Evolutionary conservation across 148 eudicot genomes (phyloP), one percentile per base, ranked within the genome.

Genomic region (Limonium bicolor): DNA sequence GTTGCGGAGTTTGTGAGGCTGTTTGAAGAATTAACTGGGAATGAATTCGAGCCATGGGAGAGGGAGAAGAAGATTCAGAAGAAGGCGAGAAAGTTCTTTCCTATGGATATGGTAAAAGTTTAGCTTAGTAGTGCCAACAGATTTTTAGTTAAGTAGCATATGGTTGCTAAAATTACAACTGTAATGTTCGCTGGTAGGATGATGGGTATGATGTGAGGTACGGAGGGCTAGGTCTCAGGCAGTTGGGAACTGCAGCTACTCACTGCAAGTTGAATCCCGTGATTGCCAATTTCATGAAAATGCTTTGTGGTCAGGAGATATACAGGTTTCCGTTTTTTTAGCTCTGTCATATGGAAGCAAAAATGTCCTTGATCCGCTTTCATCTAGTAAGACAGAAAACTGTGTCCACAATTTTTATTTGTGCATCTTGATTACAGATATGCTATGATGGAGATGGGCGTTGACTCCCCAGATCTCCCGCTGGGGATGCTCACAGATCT

Each of bases 361-460:
- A n/a, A n/a, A n/a, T n/a, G n/a, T n/a, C n/a, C n/a, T n/a, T n/a
- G n/a, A n/a, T n/a, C n/a, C n/a, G n/a, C n/a, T n/a, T n/a, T n/a
- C n/a, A n/a, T n/a, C n/a, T n/a, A n/a, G n/a, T n/a, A n/a, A n/a
- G n/a, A n/a, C n/a, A n/a, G n/a, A n/a, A n/a, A n/a, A n/a, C 0
- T 33, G 9, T 4, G 14, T 6, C 4, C 12, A 2, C 19, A 5
- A 5, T 0, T 32, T n/a, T 7, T 7, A 26, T 5, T n/a, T 23
- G 1, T 14, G 11, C 27, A 15, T 27, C 15, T 8, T 41, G 26
- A 19, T 30, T 37, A 23, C 39, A 85, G 86, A 65, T 79, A 87
- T 62, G 88, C 90, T 17, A 24, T 87, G 61, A 79, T 76, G 86
- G 94, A 87, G 55, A 66, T 78, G 94, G 96, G 73, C 14, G 28